Evolutionary conservation across 2,329 filamentous ascomycete genomes (phyloP).

Genomic region (Paecilomyces formosus): DNA sequence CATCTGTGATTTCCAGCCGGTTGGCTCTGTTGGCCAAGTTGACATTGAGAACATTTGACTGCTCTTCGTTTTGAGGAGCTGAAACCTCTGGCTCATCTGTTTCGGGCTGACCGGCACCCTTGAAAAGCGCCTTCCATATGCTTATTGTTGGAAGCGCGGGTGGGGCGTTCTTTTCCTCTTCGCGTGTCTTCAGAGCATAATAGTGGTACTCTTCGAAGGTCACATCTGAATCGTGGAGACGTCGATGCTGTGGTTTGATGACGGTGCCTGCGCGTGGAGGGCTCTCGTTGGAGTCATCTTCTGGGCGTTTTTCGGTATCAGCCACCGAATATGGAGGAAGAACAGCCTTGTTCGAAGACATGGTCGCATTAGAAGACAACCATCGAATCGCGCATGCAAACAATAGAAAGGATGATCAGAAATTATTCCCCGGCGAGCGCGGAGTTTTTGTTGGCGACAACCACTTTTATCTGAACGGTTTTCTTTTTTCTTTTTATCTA

Average conservation of each 20-base stretch:
- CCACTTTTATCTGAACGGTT: not conserved
- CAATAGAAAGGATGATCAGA: not conserved
- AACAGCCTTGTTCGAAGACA: not conserved
- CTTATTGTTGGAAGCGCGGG: conserved; percentile 1
- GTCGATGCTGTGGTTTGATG: conserved; percentile 8
- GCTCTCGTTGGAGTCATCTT: not conserved
- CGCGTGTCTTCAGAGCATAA: conserved; percentile 24
- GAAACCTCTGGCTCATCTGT: not conserved
- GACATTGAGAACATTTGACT: not conserved
- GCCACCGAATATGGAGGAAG: not conserved
- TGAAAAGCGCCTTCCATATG: conserved; percentile 1
- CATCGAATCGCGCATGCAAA: not conserved
- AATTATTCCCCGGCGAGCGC: not conserved
- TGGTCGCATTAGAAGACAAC: not conserved
- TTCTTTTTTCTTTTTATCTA: not conserved
- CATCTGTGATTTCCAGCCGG: conserved; percentile 21
- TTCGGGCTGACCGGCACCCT: not conserved
- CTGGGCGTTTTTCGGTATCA: not conserved
- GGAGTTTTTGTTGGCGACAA: not conserved
- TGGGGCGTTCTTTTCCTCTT: conserved; percentile 18
- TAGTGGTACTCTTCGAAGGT: conserved; percentile 30
- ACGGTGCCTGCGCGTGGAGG: not conserved
- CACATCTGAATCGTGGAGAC: conserved; percentile 20
- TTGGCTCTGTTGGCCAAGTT: not conserved
- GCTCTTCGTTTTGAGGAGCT: not conserved